Percentiles rank a stretch among this genome's conserved stretches.
These are phyloP conservation scores for Venturia aucupariae DNA, from an alignment of 2,329 filamentous ascomycete species.

Conservation along the genomic window DNA sequence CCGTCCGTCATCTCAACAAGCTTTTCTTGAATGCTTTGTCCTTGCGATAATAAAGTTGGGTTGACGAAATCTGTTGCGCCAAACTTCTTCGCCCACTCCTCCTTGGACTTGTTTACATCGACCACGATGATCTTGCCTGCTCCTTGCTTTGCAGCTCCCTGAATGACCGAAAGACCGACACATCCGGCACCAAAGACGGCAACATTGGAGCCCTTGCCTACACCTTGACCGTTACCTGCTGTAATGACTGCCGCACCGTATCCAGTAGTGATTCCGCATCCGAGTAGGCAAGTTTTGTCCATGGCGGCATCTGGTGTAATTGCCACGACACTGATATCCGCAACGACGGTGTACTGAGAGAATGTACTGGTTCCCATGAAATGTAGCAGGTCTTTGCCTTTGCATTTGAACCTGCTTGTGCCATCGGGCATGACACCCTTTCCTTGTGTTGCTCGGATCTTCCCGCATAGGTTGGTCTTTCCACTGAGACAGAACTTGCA, in stretches of 20 bases:
- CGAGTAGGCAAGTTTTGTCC: conserved; percentile 91
- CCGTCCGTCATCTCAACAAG: conserved; percentile 97
- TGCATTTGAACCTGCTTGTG: conserved; percentile 87
- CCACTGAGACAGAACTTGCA: conserved; percentile 99
- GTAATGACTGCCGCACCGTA: conserved; percentile 95
- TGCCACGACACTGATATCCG: conserved; percentile 94
- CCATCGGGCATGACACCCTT: conserved; percentile 96
- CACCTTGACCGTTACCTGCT: conserved; percentile 49
- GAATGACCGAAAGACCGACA: conserved; percentile 89
- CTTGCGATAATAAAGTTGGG: conserved; percentile 54
- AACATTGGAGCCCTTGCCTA: conserved; percentile 82
- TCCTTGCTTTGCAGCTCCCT: conserved; percentile 80
- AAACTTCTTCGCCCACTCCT: conserved; percentile 88
- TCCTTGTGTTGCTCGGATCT: conserved; percentile 95
- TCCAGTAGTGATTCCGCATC: conserved; percentile 96
- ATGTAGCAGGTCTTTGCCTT: conserved; percentile 89
- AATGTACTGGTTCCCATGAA: conserved; percentile 99
- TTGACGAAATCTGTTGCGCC: conserved; percentile 97
- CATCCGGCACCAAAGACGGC: conserved; percentile 94
- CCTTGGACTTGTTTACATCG: conserved; percentile 80
- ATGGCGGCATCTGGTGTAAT: conserved; percentile 86
- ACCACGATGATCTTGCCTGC: conserved; percentile 69
- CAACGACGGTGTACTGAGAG: conserved; percentile 96
- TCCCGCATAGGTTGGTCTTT: conserved; percentile 98
- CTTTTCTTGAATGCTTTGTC: conserved; percentile 80